These are phyloP conservation scores for Scheffersomyces lignosus DNA, from an alignment of 805 yeast genomes.

Conservation along the genomic window DNA sequence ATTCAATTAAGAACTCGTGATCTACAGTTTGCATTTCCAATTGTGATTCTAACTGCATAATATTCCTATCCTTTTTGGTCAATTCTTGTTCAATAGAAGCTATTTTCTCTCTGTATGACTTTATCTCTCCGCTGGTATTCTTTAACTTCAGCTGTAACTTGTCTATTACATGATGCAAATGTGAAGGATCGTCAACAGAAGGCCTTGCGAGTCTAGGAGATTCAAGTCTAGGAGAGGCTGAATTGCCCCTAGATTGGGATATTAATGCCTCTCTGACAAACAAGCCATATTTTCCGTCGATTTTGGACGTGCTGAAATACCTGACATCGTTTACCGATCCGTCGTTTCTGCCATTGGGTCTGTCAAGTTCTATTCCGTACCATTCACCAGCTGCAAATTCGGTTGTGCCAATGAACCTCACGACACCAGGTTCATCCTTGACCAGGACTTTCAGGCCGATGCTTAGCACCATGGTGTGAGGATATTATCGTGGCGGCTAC, in stretches of 20 bases:
- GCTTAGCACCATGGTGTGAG: neutral
- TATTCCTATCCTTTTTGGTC: neutral
- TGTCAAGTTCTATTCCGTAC: slow-evolving; percentile 50
- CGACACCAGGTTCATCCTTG: slow-evolving; percentile 42
- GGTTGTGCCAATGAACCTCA: slow-evolving; percentile 53
- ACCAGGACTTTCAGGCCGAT: slow-evolving; percentile 36
- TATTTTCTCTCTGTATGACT: slow-evolving; percentile 17
- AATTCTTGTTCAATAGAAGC: slow-evolving; percentile 13
- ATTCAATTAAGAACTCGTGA: slow-evolving; percentile 39
- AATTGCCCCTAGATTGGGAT: neutral
- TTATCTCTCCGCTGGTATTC: slow-evolving; percentile 24
- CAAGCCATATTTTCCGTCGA: slow-evolving; percentile 41
- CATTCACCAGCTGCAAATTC: slow-evolving; percentile 59
- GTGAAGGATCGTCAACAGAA: slow-evolving; percentile 2
- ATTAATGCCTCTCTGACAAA: slow-evolving; percentile 47
- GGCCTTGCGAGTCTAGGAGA: neutral
- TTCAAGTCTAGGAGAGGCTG: too few species aligned
- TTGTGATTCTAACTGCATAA: slow-evolving; percentile 16
- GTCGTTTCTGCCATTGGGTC: slow-evolving; percentile 46
- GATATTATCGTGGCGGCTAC: neutral
- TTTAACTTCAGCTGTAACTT: slow-evolving; percentile 49
- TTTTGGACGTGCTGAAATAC: slow-evolving; percentile 40
- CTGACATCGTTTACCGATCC: slow-evolving; percentile 46
- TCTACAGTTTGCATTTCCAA: slow-evolving; percentile 42
- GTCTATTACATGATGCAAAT: slow-evolving; percentile 28